Evolutionary conservation across 179 eudicot genomes (phyloP).

Genomic region (Beta corolliflora): DNA sequence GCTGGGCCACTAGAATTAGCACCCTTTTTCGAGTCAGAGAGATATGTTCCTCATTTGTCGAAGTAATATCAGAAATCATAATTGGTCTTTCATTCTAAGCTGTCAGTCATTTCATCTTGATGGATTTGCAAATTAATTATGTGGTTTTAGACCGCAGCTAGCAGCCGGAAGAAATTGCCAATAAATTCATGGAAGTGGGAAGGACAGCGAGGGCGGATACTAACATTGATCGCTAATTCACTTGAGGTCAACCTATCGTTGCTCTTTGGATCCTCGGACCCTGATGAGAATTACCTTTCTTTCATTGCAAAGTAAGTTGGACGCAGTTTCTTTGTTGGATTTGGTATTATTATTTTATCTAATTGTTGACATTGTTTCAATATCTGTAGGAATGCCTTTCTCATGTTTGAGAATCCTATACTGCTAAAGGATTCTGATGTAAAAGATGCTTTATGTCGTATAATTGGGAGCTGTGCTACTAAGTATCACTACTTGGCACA

Average conservation of each 20-base stretch:
- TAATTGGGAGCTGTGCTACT: constrained; percentile 84
- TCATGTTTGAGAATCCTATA: constrained; percentile 74
- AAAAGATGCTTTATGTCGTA: constrained; percentile 83
- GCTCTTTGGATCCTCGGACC: constrained; percentile 90
- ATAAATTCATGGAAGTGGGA: constrained; percentile 96
- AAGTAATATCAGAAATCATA: too few species aligned
- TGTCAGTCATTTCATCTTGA: not conserved
- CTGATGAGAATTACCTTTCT: constrained; percentile 87
- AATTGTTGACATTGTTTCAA: constrained; percentile 12
- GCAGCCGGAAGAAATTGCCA: constrained; percentile 65
- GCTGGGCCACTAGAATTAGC: not conserved
- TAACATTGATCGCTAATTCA: constrained; percentile 81
- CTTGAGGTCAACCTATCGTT: constrained; percentile 84
- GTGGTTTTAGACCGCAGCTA: constrained; percentile 56
- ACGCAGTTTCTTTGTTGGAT: not conserved
- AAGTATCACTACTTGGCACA: constrained; percentile 81
- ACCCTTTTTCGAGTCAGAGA: not conserved
- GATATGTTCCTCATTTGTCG: not conserved
- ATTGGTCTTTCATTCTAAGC: not conserved
- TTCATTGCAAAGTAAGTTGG: constrained; percentile 77
- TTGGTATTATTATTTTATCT: constrained; percentile 17
- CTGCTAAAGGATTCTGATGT: constrained; percentile 74
- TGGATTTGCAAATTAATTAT: constrained; percentile 9
- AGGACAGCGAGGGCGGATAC: constrained; percentile 68
- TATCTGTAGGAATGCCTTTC: constrained; percentile 63